phyloP scores from a whole-genome alignment of 2,329 filamentous ascomycete genomes.

The Arthrobotrys pseudoclavata region DNA sequence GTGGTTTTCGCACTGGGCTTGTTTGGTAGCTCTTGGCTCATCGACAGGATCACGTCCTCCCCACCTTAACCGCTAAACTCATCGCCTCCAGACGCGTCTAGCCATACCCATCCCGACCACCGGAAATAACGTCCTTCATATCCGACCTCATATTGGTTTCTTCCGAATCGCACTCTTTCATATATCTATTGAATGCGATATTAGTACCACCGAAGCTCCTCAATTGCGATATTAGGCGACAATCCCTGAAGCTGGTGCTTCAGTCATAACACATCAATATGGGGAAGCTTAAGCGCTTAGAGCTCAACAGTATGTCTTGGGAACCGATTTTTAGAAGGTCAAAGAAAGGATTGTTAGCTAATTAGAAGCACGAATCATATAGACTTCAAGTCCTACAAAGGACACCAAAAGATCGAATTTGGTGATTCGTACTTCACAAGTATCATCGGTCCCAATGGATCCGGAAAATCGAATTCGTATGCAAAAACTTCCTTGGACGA shows the following conservation, averaged over 20 bases:
- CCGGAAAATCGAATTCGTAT: conserved; percentile 97
- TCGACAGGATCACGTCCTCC: conserved; percentile 60
- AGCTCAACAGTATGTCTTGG: conserved; percentile 82
- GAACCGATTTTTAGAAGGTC: not conserved
- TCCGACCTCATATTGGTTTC: not conserved
- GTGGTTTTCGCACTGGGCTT: conserved; percentile 30
- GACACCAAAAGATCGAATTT: conserved; percentile 92
- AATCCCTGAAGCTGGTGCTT: conserved; percentile 37
- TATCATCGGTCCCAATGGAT: conserved; percentile 99
- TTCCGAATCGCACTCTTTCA: conserved; percentile 32
- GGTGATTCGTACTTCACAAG: conserved; percentile 99
- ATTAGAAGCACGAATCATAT: conserved; percentile 53
- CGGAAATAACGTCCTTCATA: conserved; percentile 19
- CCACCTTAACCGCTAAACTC: conserved; percentile 51
- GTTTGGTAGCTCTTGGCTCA: conserved; percentile 56
- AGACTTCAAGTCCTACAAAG: conserved; percentile 99
- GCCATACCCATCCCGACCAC: conserved; percentile 26
- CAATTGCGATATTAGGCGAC: conserved; percentile 23
- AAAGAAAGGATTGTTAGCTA: conserved; percentile 42
- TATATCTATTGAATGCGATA: conserved; percentile 21
- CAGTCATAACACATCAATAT: conserved; percentile 71
- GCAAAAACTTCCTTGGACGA: conserved; percentile 64
- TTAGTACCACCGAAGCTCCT: conserved; percentile 2
- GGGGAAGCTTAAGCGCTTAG: conserved; percentile 95
- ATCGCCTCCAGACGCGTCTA: conserved; percentile 53